phyloP scores from a whole-genome alignment of 2,329 filamentous ascomycete genomes.

The Fusarium sterilihyphosum region DNA sequence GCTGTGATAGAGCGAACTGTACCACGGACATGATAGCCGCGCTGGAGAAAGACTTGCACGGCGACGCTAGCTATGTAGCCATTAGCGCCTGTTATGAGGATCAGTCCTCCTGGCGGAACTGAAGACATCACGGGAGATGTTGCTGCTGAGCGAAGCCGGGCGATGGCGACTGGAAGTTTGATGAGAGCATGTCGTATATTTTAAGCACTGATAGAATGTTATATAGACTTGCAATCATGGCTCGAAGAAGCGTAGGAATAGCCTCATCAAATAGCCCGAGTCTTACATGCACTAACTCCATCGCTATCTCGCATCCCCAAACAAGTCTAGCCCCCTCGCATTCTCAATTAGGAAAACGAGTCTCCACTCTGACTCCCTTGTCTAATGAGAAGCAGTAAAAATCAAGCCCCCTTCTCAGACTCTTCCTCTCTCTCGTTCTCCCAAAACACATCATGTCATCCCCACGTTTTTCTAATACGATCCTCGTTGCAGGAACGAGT shows the following conservation, averaged over 20 bases:
- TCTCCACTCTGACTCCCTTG: background rate
- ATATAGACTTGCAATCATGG: background rate
- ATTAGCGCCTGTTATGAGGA: background rate
- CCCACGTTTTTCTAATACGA: background rate
- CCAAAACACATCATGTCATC: background rate
- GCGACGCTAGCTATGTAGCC: background rate
- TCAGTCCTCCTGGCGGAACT: background rate
- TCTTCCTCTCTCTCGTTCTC: background rate
- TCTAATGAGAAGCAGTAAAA: background rate
- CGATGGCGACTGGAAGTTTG: accelerated
- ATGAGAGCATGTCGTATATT: no score
- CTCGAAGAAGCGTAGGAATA: background rate
- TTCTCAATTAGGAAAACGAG: background rate
- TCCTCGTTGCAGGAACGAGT: background rate
- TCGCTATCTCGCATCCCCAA: background rate
- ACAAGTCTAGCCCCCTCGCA: background rate
- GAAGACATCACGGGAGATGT: background rate
- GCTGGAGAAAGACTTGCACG: background rate
- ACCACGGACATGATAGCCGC: background rate
- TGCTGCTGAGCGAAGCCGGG: background rate
- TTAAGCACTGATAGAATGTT: background rate
- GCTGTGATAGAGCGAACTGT: background rate
- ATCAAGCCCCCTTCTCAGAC: background rate
- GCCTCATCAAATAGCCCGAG: background rate
- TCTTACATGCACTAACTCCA: background rate